Evolutionary conservation across 2,329 filamentous ascomycete genomes (phyloP), one percentile per base, ranked within the genome.

Genomic region (Scortechinia acanthostroma): DNA sequence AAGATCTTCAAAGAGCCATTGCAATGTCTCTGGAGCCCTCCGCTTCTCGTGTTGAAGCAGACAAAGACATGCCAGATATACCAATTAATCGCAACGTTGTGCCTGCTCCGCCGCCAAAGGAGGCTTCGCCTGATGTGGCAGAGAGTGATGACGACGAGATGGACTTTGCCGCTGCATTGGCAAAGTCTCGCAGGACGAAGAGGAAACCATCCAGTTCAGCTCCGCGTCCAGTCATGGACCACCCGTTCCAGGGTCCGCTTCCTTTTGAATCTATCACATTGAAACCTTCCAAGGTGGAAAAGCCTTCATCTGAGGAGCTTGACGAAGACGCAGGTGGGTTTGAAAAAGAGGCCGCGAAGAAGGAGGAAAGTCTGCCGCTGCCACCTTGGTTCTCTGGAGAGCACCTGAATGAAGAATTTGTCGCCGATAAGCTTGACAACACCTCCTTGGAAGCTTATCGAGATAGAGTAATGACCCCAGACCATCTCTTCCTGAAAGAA

Each of bases 311-410:
- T n/a, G 10, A 10, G 35, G 35, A 19, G 35, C 6, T 19, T 40
- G 35, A 40, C 35, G 35, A 40, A 40, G 35, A 40, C 6, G 35
- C 35, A 40, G 35, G 35, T 19, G 35, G 35, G 6, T 40, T 40
- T 19, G 17, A 15, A 6, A 40, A 40, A 40, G 35, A 40, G 17
- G 13, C 35, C 6, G 35, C 35, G 6, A 6, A 40, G 17, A 13
- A 13, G 35, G 25, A 30, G n/a, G 25, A 30, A n/a, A 10, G n/a
- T 10, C n/a, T 30, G 25, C 25, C 10, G 25, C 35, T 40, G 10
- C 35, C 35, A 13, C 35, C 35, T 6, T 40, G 35, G 35, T 40
- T 40, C 35, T 10, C 35, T 13, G 35, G 6, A 6, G 35, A 40
- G 20, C 17, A 40, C 10, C 6, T 17, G 35, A 40, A 40, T 10